phyloP scores from a whole-genome alignment of 2,329 filamentous ascomycete genomes.

The Penicillium hesseltinei region DNA sequence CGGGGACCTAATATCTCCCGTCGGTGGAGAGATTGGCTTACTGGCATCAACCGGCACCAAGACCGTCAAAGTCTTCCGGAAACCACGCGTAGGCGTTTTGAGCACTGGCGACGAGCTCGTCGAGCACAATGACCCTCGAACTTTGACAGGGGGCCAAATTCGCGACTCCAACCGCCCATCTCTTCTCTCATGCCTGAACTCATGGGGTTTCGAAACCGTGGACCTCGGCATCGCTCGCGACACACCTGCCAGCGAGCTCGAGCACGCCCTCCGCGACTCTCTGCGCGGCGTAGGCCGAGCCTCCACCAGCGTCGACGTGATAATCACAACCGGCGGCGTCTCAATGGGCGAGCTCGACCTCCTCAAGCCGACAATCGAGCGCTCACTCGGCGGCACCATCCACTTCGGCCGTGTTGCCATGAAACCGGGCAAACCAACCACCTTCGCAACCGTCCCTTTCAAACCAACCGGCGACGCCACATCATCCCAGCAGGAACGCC shows the following conservation, averaged over 20 bases:
- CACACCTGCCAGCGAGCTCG: slow-evolving; percentile 64
- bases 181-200: slow-evolving; percentile 71
- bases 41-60: slow-evolving; percentile 78
- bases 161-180: slow-evolving; percentile 91
- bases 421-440: slow-evolving; percentile 98
- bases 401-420: slow-evolving; percentile 95
- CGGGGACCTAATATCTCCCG: slow-evolving; percentile 78
- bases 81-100: slow-evolving; percentile 78
- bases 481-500: slow-evolving; percentile 51
- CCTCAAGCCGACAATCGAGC: slow-evolving; percentile 92
- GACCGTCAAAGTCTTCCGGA: slow-evolving; percentile 69
- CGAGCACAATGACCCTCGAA: slow-evolving; percentile 60
- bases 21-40: slow-evolving; percentile 88
- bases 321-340: slow-evolving; percentile 91
- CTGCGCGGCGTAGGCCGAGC: slow-evolving; percentile 55
- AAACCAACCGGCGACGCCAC: slow-evolving; percentile 48
- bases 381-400: slow-evolving; percentile 82
- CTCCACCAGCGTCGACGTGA: slow-evolving; percentile 62
- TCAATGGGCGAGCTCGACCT: slow-evolving; percentile 98
- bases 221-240: slow-evolving; percentile 76
- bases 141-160: slow-evolving; percentile 76
- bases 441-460: slow-evolving; percentile 82
- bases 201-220: slow-evolving; percentile 73
- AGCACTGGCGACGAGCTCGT: slow-evolving; percentile 96
- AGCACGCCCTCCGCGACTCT: slow-evolving; percentile 72